Conservation (phyloP, 2,329 filamentous ascomycete species). For the Phyllosticta citrichinensis region DNA sequence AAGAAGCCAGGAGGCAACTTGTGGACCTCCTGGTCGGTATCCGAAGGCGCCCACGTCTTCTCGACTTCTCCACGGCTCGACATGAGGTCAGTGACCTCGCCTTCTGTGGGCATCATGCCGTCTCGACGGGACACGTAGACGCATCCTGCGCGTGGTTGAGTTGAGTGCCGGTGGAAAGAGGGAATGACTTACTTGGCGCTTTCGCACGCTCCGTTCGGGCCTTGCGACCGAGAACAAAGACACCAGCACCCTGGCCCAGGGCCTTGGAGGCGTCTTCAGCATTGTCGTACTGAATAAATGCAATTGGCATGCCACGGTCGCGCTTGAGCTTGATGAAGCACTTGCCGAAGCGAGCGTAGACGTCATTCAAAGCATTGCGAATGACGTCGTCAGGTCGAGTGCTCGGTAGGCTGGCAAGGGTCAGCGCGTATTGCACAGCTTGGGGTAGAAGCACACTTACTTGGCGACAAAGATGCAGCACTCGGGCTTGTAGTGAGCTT, state of each 20-base stretch:
- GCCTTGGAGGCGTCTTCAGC: neutral
- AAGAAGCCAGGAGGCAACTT: neutral
- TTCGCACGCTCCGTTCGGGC: slow-evolving; percentile 5
- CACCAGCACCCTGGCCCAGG: neutral
- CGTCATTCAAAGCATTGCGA: neutral
- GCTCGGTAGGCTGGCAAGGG: neutral
- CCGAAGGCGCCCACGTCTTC: neutral
- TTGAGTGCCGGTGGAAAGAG: neutral
- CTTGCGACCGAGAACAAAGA: neutral
- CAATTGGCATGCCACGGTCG: slow-evolving; percentile 1
- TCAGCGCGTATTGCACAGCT: neutral
- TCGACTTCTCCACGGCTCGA: neutral
- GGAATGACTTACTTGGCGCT: slow-evolving; percentile 4
- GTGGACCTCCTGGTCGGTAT: neutral
- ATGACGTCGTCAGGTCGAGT: neutral
- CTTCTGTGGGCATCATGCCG: neutral
- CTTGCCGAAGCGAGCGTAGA: neutral
- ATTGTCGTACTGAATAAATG: slow-evolving; percentile 3
- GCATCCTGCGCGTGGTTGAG: neutral
- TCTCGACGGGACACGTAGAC: slow-evolving; percentile 8
- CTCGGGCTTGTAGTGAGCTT: neutral
- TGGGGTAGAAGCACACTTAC: neutral
- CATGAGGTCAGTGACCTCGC: neutral
- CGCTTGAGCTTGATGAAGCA: slow-evolving; percentile 9
- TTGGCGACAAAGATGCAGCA: slow-evolving; percentile 9